phyloP scores from a whole-genome alignment of 2,329 filamentous ascomycete species.

The Kalaharituber pfeilii region DNA sequence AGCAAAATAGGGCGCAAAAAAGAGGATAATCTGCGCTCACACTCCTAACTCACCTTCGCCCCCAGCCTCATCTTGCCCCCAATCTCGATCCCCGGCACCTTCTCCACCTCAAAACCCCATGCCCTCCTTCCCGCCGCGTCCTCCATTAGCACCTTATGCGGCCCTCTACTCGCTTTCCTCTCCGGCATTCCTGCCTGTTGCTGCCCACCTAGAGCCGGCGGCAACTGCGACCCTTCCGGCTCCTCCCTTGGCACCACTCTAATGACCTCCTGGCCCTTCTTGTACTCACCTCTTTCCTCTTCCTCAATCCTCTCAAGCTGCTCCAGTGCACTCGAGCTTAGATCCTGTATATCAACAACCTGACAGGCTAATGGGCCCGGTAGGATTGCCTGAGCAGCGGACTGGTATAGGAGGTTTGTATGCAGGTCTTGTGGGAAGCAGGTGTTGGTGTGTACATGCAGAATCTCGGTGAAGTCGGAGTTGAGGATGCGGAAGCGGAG shows the following conservation, averaged over 20 bases:
- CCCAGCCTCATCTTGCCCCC: constrained; percentile 53
- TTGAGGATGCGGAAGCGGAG: constrained; percentile 64
- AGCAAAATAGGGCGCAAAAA: neutral
- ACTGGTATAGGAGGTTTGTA: constrained; percentile 11
- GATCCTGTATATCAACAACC: constrained; percentile 70
- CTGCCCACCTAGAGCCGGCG: constrained; percentile 3
- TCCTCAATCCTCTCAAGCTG: constrained; percentile 65
- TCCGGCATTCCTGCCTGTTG: neutral
- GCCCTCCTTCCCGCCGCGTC: constrained; percentile 54
- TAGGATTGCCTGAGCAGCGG: constrained; percentile 37
- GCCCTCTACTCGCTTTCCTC: constrained; percentile 33
- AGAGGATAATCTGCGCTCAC: neutral
- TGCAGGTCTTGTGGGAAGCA: constrained; percentile 42
- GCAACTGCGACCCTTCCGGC: constrained; percentile 28
- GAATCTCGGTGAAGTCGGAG: constrained; percentile 52
- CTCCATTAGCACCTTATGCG: constrained; percentile 68
- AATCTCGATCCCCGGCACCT: constrained; percentile 44
- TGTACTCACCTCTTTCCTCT: constrained; percentile 53
- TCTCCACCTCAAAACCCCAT: constrained; percentile 54
- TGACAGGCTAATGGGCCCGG: constrained; percentile 53
- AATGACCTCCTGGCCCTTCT: constrained; percentile 63
- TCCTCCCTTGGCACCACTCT: constrained; percentile 45
- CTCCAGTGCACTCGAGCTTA: constrained; percentile 63
- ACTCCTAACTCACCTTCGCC: constrained; percentile 38
- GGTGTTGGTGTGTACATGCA: constrained; percentile 32